These are phyloP conservation scores for Pseudogymnoascus sp. DNA, from an alignment of 2,329 filamentous ascomycete genomes.

Conservation along the genomic window DNA sequence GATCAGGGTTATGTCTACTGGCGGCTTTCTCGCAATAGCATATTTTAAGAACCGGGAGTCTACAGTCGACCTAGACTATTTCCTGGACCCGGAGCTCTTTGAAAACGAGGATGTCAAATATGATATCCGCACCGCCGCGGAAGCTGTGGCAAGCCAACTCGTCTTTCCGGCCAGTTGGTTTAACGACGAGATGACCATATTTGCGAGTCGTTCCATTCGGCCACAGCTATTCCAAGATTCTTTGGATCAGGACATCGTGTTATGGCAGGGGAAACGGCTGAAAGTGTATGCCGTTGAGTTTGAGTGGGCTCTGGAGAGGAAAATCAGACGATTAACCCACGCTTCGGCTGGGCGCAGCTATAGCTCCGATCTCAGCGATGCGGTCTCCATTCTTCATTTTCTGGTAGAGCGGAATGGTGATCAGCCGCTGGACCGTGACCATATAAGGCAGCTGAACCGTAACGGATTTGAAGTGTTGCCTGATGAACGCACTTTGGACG, in stretches of 20 bases:
- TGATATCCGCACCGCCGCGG: background rate
- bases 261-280: background rate
- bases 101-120: constrained; percentile 9
- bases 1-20: constrained; percentile 14
- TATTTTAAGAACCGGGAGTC: constrained; percentile 11
- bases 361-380: background rate
- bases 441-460: background rate
- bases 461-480: background rate
- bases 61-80: constrained; percentile 17
- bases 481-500: background rate
- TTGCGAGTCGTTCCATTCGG: background rate
- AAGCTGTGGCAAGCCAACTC: background rate
- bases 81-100: constrained; percentile 13
- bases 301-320: background rate
- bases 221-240: constrained; percentile 10
- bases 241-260: constrained; percentile 12
- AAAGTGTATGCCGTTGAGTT: background rate
- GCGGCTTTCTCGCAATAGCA: constrained; percentile 15
- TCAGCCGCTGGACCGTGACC: background rate
- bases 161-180: constrained; percentile 17
- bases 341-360: background rate
- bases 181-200: constrained; percentile 14
- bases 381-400: background rate
- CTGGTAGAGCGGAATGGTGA: background rate
- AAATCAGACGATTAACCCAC: background rate